phyloP scores from a whole-genome alignment of 78 protist species.

The slime mould (Dictyostelium discoideum) region dicty_2.7 NC_007091.3:3934501-3935000 shows the following conservation, averaged over 20 bases:
- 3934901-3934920: background rate
- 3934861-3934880: slow-evolving; percentile 43
- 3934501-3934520: slow-evolving; percentile 96
- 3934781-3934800: slow-evolving; percentile 82
- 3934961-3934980: background rate
- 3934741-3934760: slow-evolving; percentile 92
- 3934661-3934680: slow-evolving; percentile 96
- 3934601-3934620: slow-evolving; percentile 98
- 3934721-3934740: slow-evolving; percentile 91
- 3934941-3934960: background rate
- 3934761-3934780: slow-evolving; percentile 90
- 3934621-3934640: slow-evolving; percentile 97
- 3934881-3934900: background rate
- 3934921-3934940: background rate
- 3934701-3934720: slow-evolving; percentile 98
- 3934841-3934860: slow-evolving; percentile 83
- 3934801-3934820: slow-evolving; percentile 81
- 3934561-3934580: slow-evolving; percentile 89
- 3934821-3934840: slow-evolving; percentile 81
- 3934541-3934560: slow-evolving; percentile 89
- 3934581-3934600: slow-evolving; percentile 94
- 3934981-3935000: background rate
- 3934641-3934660: slow-evolving; percentile 96
- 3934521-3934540: slow-evolving; percentile 98
- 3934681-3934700: slow-evolving; percentile 97